phyloP scores from a whole-genome alignment of 2,329 filamentous ascomycete genomes.

The Curvularia sp. region DNA sequence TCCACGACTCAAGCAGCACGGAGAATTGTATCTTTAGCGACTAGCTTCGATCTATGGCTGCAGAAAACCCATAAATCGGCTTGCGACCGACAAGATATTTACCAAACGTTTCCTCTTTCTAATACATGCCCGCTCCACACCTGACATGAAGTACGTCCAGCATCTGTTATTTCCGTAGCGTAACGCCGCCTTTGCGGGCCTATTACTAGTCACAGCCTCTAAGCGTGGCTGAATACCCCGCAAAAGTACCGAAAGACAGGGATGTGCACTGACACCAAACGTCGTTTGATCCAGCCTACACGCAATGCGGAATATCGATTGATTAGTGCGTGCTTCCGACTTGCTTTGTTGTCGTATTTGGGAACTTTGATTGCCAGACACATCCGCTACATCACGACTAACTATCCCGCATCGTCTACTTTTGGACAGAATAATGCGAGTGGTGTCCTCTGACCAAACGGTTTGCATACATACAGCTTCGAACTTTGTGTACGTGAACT shows the following conservation, averaged over 20 bases:
- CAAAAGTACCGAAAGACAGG: conserved; percentile 15
- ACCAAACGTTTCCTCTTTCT: conserved; percentile 23
- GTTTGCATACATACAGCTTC: neutral
- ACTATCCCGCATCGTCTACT: neutral
- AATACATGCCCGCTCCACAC: conserved; percentile 22
- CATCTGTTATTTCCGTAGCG: neutral
- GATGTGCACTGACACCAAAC: conserved; percentile 17
- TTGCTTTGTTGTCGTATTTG: neutral
- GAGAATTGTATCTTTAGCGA: conserved; percentile 18
- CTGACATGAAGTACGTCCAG: conserved; percentile 17
- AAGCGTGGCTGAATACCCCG: conserved; percentile 23
- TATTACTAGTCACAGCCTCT: conserved; percentile 17
- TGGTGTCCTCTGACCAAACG: neutral
- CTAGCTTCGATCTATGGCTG: conserved; percentile 11
- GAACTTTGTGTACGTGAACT: neutral
- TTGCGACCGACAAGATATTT: conserved; percentile 2
- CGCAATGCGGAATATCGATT: neutral
- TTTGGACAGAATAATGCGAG: neutral
- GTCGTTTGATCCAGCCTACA: neutral
- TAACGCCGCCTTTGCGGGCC: neutral
- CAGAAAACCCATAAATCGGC: conserved; percentile 10
- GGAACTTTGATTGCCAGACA: neutral
- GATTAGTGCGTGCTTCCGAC: neutral
- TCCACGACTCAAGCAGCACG: conserved; percentile 12
- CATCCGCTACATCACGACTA: conserved; percentile 3